Evolutionary conservation across 1,284 basidiomycete species (phyloP), one percentile per base, ranked within the genome.

Genomic region (Grifola frondosa): DNA sequence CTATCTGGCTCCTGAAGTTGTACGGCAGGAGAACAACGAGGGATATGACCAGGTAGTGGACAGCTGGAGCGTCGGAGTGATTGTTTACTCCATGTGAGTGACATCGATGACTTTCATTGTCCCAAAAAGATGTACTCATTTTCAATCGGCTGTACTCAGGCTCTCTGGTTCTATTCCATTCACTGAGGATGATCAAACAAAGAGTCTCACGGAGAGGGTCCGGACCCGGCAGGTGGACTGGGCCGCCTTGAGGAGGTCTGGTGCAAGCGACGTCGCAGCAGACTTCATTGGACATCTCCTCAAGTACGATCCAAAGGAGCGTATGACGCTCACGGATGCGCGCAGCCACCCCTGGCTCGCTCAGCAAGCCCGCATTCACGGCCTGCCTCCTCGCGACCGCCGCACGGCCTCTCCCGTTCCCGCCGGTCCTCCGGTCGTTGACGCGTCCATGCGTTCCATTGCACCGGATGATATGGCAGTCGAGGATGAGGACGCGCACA

Each of bases 61-160:
- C 61, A 91, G 88, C 52, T 97, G 91, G 91, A 93, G 91, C 36
- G 79, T 92, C 16, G 93, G 94, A 6, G 91, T 95, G 13, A 95
- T 97, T 41, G 79, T 96, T 1, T 97, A 83, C 55, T 83, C 85
- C 31, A 91, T 91, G 88, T 90, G 58, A 46, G 80, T 62, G 8
- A 13, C 4, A 32, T 35, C 12, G 16, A 15, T 19, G 19, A 37
- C 16, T 31, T 25, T 2, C 1, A 8, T 17, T 13, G 9, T 7
- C 11, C 30, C 34, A 23, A 30, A 19, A 39, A 15, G 17, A n/a
- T 43, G 19, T 32, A 26, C 10, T 25, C 11, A 33, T 40, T 42
- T 28, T 58, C 50, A 60, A 26, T 47, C 61, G 36, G 52, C 56
- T 2, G 57, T 61, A 21, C 12, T 38, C 22, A 89, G 88, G 84